A percentile compares a stretch with the other conserved stretches of the same genome.
phyloP scores from a whole-genome alignment of 306 rosid species.

The Hippophae gyantsensis region DNA sequence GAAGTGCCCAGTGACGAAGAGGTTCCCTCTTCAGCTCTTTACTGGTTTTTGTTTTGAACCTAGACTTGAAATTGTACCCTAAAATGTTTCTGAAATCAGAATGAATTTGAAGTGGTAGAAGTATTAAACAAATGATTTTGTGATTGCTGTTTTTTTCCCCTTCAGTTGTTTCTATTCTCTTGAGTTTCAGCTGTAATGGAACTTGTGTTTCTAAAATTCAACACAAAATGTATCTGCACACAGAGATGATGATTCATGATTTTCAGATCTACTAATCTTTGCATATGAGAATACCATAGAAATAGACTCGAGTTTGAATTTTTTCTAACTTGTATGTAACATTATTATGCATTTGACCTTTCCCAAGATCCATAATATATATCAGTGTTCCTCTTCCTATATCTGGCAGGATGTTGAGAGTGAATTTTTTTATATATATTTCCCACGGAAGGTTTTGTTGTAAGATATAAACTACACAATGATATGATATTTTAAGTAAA shows the following conservation, averaged over 20 bases:
- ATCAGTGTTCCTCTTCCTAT: too few species aligned
- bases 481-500: too few species aligned
- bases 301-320: conserved; percentile 10
- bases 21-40: conserved; percentile 86
- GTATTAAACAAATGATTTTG: conserved; percentile 12
- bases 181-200: conserved; percentile 24
- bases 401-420: too few species aligned
- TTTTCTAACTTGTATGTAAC: neutral
- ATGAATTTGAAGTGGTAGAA: conserved; percentile 18
- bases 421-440: too few species aligned
- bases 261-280: conserved; percentile 38
- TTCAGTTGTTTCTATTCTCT: neutral
- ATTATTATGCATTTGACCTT: neutral
- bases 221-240: conserved; percentile 53
- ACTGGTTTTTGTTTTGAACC: conserved; percentile 96
- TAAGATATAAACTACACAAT: too few species aligned
- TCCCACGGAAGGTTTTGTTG: too few species aligned
- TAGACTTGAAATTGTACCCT: conserved; percentile 76
- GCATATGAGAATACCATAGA: conserved; percentile 19
- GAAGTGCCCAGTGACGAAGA: conserved; percentile 80
- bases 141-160: conserved; percentile 7
- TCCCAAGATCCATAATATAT: neutral
- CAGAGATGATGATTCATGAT: conserved; percentile 44
- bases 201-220: conserved; percentile 22
- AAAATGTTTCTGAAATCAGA: conserved; percentile 16